A percentile compares a stretch with the other conserved stretches of the same genome.
phyloP scores from a whole-genome alignment of 768 basidiomycete genomes.

The Mycena amicta region DNA sequence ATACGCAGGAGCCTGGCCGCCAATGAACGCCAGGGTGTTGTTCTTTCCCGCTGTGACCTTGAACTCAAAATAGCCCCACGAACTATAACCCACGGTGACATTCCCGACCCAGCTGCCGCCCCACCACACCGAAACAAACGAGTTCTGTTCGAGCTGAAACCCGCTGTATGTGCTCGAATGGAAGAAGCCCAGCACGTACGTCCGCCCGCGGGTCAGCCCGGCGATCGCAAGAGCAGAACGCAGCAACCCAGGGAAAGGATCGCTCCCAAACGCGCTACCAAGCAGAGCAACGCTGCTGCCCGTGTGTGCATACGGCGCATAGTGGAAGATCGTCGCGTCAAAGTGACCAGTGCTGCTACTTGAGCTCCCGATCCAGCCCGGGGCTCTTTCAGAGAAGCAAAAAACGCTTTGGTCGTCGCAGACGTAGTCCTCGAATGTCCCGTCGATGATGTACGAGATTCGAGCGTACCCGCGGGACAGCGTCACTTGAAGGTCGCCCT shows the following conservation, averaged over 20 bases:
- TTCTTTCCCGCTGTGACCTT: conserved; percentile 13
- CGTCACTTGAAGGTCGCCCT: conserved; percentile 18
- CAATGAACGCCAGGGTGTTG: conserved; percentile 17
- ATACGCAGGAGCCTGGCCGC: conserved; percentile 22
- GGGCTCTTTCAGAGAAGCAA: conserved; percentile 12
- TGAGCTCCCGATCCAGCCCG: conserved; percentile 18
- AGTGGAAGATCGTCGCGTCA: conserved; percentile 27
- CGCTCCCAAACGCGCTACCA: conserved; percentile 19
- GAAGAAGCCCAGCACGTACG: conserved; percentile 22
- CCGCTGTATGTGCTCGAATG: conserved; percentile 21
- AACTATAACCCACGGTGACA: conserved; percentile 7
- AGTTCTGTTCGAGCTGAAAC: conserved; percentile 3
- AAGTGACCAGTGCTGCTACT: conserved; percentile 4
- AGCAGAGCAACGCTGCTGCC: conserved; percentile 19
- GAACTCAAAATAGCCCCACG: conserved; percentile 16
- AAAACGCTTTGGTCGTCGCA: conserved; percentile 8
- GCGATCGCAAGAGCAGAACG: conserved; percentile 3
- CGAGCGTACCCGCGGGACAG: conserved; percentile 21
- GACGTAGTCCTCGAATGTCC: conserved; percentile 17
- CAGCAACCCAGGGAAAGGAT: conserved; percentile 13
- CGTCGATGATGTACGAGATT: conserved; percentile 12
- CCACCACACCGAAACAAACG: conserved; percentile 22
- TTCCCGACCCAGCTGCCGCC: conserved; percentile 16
- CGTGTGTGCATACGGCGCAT: conserved; percentile 17
- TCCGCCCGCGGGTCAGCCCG: conserved; percentile 6